These are phyloP conservation scores for Gaeumannomyces sp. DNA, from an alignment of 2,329 filamentous ascomycete genomes.

Conservation along the genomic window DNA sequence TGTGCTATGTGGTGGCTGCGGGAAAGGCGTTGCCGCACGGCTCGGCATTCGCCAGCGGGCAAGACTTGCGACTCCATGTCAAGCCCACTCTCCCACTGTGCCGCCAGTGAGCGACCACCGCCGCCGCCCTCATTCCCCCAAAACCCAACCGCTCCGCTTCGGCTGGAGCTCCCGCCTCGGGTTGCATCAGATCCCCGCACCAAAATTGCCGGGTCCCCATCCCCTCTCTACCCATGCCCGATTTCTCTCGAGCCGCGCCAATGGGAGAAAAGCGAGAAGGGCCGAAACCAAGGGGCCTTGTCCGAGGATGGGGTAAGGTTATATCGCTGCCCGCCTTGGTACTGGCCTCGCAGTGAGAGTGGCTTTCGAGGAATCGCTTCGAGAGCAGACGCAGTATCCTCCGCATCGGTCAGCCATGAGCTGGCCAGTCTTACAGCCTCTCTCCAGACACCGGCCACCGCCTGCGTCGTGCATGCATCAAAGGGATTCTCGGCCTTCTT, in stretches of 20 bases:
- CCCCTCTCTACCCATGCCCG: too few relatives aligned
- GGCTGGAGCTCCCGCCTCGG: background rate
- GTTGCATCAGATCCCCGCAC: background rate
- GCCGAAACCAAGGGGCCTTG: background rate
- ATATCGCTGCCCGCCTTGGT: background rate
- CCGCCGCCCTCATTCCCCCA: background rate
- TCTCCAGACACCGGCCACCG: too few relatives aligned
- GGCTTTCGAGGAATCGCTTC: background rate
- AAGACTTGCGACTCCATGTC: too few relatives aligned
- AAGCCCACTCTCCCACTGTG: too few relatives aligned
- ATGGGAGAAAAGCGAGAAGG: conserved; percentile 5
- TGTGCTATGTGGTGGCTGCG: background rate
- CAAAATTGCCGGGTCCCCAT: background rate
- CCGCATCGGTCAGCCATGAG: too few relatives aligned
- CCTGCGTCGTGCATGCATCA: background rate
- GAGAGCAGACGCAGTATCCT: background rate
- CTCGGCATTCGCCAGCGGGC: background rate
- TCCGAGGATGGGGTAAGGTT: background rate
- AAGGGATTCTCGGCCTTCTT: background rate
- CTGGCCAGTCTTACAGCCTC: too few relatives aligned
- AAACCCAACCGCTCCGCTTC: background rate
- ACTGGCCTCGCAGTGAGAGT: too few relatives aligned
- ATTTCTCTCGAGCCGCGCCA: background rate
- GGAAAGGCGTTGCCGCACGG: background rate
- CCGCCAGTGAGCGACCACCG: too few relatives aligned